Percentiles rank a stretch among this genome's conserved stretches.
phyloP scores from a whole-genome alignment of 768 basidiomycete genomes.

The Cystofilobasidium ferigula region DNA sequence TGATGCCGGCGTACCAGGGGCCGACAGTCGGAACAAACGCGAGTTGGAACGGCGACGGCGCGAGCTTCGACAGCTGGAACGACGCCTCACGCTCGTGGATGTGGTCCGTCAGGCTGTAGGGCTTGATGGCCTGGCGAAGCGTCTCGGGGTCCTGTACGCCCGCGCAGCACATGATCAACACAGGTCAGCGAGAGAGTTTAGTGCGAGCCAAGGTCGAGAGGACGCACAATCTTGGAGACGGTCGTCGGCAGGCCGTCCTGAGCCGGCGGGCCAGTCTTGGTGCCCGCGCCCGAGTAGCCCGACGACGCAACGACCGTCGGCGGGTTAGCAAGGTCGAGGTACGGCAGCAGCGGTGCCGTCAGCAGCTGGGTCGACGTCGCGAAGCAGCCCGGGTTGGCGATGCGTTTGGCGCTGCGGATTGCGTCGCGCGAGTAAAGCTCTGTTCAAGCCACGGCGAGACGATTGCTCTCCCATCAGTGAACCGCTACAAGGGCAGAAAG shows the following conservation, averaged over 20 bases:
- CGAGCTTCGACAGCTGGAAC: conserved; percentile 60
- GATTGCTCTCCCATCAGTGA: too few species aligned
- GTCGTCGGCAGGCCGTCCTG: conserved; percentile 60
- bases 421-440: conserved; percentile 72
- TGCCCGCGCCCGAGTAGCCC: conserved; percentile 92
- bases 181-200: not conserved
- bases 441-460: conserved; percentile 40
- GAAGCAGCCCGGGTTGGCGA: conserved; percentile 97
- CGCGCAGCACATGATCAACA: too few species aligned
- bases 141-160: conserved; percentile 48
- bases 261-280: conserved; percentile 55
- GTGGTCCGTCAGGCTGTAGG: conserved; percentile 89
- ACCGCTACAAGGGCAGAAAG: conserved; percentile 26
- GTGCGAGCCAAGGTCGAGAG: not conserved
- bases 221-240: conserved; percentile 59
- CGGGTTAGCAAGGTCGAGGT: conserved; percentile 49
- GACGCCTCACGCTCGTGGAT: conserved; percentile 97
- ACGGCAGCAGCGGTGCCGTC: conserved; percentile 71
- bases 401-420: conserved; percentile 62
- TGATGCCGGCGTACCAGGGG: conserved; percentile 94
- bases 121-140: conserved; percentile 62
- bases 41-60: conserved; percentile 43
- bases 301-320: conserved; percentile 87
- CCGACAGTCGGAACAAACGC: conserved; percentile 80
- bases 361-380: conserved; percentile 87